Evolutionary conservation across 139 green algal genomes (phyloP).

Genomic region (Haematococcus sp.): DNA sequence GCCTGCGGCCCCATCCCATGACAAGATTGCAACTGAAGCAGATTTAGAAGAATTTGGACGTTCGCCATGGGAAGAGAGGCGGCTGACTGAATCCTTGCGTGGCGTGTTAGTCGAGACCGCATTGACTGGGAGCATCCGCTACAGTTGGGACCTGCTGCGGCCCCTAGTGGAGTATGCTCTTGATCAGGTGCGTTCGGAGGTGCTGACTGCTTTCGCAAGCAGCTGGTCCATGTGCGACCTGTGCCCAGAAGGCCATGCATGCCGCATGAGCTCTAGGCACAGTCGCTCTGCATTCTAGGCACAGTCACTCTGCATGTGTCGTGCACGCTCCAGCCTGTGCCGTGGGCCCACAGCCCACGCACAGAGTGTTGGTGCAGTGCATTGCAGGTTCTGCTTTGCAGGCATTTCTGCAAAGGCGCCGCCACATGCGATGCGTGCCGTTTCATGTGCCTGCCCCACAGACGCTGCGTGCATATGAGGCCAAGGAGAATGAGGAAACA

Average conservation of each 20-base stretch:
- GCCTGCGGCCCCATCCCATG: neutral
- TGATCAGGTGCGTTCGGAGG: conserved; percentile 24
- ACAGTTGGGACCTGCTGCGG: conserved; percentile 50
- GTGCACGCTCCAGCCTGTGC: no score
- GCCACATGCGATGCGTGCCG: no score
- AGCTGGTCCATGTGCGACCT: no score
- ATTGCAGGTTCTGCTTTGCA: no score
- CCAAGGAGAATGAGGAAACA: conserved; percentile 21
- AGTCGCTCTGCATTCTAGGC: no score
- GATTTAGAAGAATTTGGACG: conserved; percentile 27
- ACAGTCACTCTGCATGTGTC: no score
- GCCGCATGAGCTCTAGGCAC: no score
- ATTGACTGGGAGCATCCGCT: conserved; percentile 45
- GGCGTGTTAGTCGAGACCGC: conserved; percentile 59
- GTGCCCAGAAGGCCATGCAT: no score
- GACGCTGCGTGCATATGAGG: conserved; percentile 10
- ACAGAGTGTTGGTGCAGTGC: no score
- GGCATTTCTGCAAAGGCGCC: no score
- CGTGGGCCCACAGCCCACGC: no score
- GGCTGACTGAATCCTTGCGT: conserved; percentile 30
- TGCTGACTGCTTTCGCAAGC: neutral
- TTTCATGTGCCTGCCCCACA: neutral
- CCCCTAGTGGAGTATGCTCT: conserved; percentile 53
- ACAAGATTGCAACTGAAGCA: conserved; percentile 24
- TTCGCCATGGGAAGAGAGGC: conserved; percentile 17